Evolutionary conservation across 208 protist genomes (phyloP).

Genomic region (Leishmania guyanensis): DNA sequence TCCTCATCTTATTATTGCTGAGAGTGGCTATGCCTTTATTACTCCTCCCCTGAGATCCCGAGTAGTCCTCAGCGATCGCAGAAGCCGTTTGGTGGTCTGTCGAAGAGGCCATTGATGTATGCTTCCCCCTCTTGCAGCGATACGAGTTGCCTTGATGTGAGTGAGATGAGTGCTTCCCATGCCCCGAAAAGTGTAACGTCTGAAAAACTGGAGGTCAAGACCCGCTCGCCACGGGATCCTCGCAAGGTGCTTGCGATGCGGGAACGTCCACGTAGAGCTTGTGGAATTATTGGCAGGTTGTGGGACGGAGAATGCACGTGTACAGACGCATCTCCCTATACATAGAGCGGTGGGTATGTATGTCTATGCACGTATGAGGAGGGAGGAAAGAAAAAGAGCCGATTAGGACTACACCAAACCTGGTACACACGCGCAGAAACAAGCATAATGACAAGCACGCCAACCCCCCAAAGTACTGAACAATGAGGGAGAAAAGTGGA

Average conservation of each 20-base stretch:
- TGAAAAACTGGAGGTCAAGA: not conserved
- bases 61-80: not conserved
- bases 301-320: not conserved
- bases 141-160: not conserved
- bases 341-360: not conserved
- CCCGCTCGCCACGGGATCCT: not conserved
- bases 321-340: conserved; percentile 1
- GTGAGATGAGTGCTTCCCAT: not conserved
- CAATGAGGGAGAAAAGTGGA: too few relatives aligned
- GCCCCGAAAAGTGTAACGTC: not conserved
- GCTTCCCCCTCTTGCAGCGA: not conserved
- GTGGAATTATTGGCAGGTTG: not conserved
- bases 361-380: not conserved
- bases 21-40: too few relatives aligned
- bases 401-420: too few relatives aligned
- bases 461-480: too few relatives aligned
- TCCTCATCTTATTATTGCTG: not conserved
- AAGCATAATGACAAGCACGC: too few relatives aligned
- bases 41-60: not conserved
- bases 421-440: too few relatives aligned
- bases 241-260: not conserved
- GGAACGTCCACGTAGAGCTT: not conserved
- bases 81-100: not conserved
- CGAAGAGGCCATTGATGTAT: not conserved
- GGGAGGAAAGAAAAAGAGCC: too few relatives aligned